Conservation (phyloP, 108 stramenopile genomes). For the Conticribra guillardii region DNA sequence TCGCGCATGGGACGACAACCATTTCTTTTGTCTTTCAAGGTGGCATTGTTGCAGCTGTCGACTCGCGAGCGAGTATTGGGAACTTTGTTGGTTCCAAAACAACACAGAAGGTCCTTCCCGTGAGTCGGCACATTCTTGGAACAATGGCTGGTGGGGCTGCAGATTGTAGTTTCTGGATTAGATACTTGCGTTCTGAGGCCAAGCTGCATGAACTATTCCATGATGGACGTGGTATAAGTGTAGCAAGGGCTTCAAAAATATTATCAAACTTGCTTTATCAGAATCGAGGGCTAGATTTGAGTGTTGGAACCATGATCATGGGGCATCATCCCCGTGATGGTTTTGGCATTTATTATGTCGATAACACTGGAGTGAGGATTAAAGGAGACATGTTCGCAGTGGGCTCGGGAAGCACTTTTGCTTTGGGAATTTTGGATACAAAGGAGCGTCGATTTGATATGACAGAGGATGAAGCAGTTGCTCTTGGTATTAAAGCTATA, state of each 20-base stretch:
- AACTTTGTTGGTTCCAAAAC: conserved; percentile 89
- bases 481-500: conserved; percentile 86
- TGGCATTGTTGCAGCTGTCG: conserved; percentile 86
- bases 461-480: conserved; percentile 79
- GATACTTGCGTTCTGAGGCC: conserved; percentile 69
- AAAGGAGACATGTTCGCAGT: conserved; percentile 87
- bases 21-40: conserved; percentile 85
- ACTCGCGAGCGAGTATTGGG: conserved; percentile 89
- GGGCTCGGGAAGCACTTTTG: conserved; percentile 87
- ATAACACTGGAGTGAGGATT: conserved; percentile 80
- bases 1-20: conserved; percentile 90
- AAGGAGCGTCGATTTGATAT: conserved; percentile 59
- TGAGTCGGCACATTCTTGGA: conserved; percentile 67
- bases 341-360: conserved; percentile 84
- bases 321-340: conserved; percentile 62
- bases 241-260: conserved; percentile 74
- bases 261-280: conserved; percentile 73
- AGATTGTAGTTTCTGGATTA: conserved; percentile 87
- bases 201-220: conserved; percentile 64
- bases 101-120: conserved; percentile 84
- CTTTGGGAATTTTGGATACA: conserved; percentile 85
- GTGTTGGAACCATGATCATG: conserved; percentile 92
- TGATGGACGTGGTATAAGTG: conserved; percentile 66
- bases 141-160: conserved; percentile 94
- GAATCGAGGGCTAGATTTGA: conserved; percentile 58